Conservation (phyloP, 805 yeast genomes). For the Clavispora fructus region DNA sequence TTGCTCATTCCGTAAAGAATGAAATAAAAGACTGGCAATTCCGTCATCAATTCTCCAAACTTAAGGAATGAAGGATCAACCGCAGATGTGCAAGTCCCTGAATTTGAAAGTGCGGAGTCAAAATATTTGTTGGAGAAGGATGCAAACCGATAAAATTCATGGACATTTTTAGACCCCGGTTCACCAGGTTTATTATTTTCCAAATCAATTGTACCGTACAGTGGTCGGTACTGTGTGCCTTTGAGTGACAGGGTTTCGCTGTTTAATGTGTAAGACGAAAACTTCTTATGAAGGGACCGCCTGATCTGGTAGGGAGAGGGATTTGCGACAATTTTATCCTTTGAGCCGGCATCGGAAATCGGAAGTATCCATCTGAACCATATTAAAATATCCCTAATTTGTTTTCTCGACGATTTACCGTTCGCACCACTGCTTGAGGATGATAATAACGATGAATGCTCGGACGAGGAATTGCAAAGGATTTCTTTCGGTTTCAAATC, state of each 20-base stretch:
- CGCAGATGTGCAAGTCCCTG: not conserved
- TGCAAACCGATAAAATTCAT: constrained; percentile 20
- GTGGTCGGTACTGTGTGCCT: constrained; percentile 4
- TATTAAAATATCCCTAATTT: not conserved
- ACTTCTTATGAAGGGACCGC: constrained; percentile 5
- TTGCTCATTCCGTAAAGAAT: constrained; percentile 3
- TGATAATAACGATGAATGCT: not conserved
- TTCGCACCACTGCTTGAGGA: not conserved
- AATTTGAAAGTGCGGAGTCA: constrained; percentile 8
- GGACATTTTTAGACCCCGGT: constrained; percentile 14
- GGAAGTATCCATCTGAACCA: constrained; percentile 6
- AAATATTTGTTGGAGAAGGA: constrained; percentile 14
- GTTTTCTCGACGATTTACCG: not conserved
- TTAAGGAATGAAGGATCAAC: constrained; percentile 13
- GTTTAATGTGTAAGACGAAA: constrained; percentile 1
- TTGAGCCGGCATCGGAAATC: not conserved
- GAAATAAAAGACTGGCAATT: constrained; percentile 6
- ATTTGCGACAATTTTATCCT: not conserved
- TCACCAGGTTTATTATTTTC: constrained; percentile 10
- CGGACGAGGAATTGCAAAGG: not conserved
- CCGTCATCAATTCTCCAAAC: constrained; percentile 10
- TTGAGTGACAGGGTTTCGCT: constrained; percentile 9
- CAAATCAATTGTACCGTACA: constrained; percentile 13
- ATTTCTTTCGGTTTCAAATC: not conserved
- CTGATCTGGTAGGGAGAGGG: constrained; percentile 2